Evolutionary conservation across 352 stramenopile genomes (phyloP).

Genomic region (Phytophthora pisi): DNA sequence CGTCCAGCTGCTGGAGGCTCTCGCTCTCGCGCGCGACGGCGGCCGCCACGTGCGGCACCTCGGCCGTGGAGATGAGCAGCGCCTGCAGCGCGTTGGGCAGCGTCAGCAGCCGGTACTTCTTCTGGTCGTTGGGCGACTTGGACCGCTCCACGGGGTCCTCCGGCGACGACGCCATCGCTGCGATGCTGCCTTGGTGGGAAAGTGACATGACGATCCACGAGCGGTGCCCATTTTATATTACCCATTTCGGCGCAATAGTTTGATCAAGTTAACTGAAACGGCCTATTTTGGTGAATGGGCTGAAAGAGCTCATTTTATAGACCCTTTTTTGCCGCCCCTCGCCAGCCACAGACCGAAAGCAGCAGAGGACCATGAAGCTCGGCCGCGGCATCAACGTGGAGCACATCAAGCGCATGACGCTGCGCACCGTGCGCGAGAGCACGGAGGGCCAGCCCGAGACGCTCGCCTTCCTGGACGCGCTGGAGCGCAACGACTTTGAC

Average conservation of each 20-base stretch:
- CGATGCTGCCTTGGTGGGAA: not conserved
- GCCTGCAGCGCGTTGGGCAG: constrained; percentile 78
- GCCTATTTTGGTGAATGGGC: not conserved
- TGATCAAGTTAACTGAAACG: not conserved
- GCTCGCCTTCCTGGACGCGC: constrained; percentile 80
- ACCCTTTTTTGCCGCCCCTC: constrained; percentile 7
- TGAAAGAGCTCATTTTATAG: not conserved
- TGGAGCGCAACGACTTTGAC: constrained; percentile 87
- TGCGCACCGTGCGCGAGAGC: constrained; percentile 81
- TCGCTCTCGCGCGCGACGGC: constrained; percentile 39
- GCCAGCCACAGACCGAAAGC: constrained; percentile 22
- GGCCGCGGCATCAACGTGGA: constrained; percentile 79
- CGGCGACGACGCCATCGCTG: constrained; percentile 3
- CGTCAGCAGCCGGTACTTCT: constrained; percentile 85
- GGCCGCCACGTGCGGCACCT: constrained; percentile 44
- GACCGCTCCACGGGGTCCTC: constrained; percentile 56
- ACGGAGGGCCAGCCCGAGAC: constrained; percentile 83
- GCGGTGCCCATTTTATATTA: not conserved
- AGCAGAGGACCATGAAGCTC: constrained; percentile 67
- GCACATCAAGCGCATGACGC: constrained; percentile 92
- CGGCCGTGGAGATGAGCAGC: constrained; percentile 72
- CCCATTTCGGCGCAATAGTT: not conserved
- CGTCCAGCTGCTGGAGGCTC: constrained; percentile 9
- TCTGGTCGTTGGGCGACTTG: constrained; percentile 83
- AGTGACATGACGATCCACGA: not conserved